Evolutionary conservation across 345 rosid genomes (phyloP).

Genomic region (Cardamine resedifolia): DNA sequence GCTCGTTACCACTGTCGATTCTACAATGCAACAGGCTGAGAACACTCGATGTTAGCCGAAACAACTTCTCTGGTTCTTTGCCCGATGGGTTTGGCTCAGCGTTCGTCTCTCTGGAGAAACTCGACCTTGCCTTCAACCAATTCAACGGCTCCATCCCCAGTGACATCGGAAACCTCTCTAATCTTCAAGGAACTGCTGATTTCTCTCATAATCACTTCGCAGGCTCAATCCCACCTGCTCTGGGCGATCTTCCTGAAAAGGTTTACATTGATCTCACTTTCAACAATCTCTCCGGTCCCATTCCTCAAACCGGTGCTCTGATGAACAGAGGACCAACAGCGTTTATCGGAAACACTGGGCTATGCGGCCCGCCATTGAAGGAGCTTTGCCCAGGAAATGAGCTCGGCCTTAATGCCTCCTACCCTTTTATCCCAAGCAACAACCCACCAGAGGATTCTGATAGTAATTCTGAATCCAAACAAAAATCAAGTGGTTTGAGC

Average conservation of each 20-base stretch:
- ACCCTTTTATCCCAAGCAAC: constrained; percentile 72
- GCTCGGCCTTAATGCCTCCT: constrained; percentile 54
- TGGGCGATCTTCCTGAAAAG: constrained; percentile 89
- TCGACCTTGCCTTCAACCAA: constrained; percentile 77
- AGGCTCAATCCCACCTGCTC: constrained; percentile 78
- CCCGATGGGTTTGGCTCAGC: constrained; percentile 68
- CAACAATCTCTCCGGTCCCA: constrained; percentile 87
- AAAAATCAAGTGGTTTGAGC: constrained; percentile 59
- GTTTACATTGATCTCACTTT: constrained; percentile 89
- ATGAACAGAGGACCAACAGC: constrained; percentile 96
- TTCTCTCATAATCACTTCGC: constrained; percentile 77
- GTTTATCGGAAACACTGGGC: constrained; percentile 81
- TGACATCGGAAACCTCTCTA: constrained; percentile 80
- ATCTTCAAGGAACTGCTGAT: constrained; percentile 93
- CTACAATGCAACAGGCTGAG: constrained; percentile 74
- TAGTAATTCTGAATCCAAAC: constrained; percentile 39
- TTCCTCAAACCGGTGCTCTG: constrained; percentile 93
- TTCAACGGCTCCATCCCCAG: constrained; percentile 70
- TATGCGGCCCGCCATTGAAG: constrained; percentile 91
- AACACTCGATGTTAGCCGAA: constrained; percentile 71
- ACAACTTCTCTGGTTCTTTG: constrained; percentile 74
- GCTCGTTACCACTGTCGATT: constrained; percentile 66
- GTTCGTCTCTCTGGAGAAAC: constrained; percentile 67
- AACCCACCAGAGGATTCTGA: constrained; percentile 45
- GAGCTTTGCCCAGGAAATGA: constrained; percentile 59